A percentile compares a stretch with the other conserved stretches of the same genome.
phyloP scores from a whole-genome alignment of 2,329 filamentous ascomycete species.

The Herpotrichia juniperi region DNA sequence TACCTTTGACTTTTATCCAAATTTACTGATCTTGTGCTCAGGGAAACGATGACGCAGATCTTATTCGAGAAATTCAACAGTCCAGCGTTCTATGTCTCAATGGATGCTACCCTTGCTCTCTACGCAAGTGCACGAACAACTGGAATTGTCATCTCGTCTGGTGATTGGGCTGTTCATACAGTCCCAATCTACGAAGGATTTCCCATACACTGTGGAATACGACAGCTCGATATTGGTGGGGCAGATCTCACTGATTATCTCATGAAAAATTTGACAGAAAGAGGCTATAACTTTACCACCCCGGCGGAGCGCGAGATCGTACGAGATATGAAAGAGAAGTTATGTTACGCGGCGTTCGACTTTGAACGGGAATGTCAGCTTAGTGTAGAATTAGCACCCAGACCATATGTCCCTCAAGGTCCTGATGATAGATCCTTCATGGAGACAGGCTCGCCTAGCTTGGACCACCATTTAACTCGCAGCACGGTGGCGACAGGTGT shows the following conservation, averaged over 20 bases:
- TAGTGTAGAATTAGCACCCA: too few species aligned
- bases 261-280: slow-evolving; percentile 99
- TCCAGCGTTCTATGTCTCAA: slow-evolving; percentile 99
- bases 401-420: too few species aligned
- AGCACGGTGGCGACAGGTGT: too few species aligned
- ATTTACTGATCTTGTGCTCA: too few species aligned
- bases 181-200: slow-evolving; percentile 99
- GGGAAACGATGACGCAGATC: slow-evolving; percentile 99
- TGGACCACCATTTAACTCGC: too few species aligned
- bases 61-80: slow-evolving; percentile 99
- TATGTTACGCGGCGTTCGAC: slow-evolving; percentile 99
- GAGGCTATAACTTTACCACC: slow-evolving; percentile 99
- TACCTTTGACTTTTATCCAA: too few species aligned
- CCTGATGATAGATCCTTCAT: too few species aligned
- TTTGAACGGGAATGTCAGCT: slow-evolving; percentile 99
- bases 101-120: slow-evolving; percentile 98
- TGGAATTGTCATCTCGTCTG: slow-evolving; percentile 99
- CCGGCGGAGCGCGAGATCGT: slow-evolving; percentile 99
- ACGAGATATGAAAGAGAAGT: slow-evolving; percentile 99
- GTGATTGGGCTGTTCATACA: slow-evolving; percentile 99
- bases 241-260: slow-evolving; percentile 99
- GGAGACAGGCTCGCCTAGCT: too few species aligned
- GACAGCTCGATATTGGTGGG: slow-evolving; percentile 99
- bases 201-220: slow-evolving; percentile 99
- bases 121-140: slow-evolving; percentile 99